phyloP scores from a whole-genome alignment of 805 yeast genomes.

The Metschnikowia drakensbergensis region DNA sequence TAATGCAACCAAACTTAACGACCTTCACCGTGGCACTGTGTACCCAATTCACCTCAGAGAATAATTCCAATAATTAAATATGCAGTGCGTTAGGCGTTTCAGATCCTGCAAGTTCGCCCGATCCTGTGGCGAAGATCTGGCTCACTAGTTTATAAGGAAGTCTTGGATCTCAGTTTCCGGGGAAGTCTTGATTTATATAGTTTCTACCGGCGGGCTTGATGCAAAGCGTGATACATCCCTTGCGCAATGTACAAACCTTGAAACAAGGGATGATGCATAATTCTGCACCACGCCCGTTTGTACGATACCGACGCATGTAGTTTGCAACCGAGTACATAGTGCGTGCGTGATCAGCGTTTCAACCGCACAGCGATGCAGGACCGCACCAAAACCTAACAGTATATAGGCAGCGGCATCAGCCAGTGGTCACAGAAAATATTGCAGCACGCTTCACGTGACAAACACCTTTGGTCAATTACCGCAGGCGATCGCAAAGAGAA shows the following conservation, averaged over 20 bases:
- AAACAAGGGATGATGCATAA: not conserved
- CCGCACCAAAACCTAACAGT: not conserved
- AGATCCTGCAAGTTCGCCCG: too few species aligned
- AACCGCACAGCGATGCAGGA: not conserved
- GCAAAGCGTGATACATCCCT: not conserved
- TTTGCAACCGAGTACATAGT: not conserved
- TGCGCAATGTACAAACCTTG: not conserved
- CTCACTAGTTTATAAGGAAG: too few species aligned
- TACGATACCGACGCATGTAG: not conserved
- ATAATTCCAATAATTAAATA: too few species aligned
- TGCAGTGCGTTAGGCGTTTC: too few species aligned
- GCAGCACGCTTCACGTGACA: not conserved
- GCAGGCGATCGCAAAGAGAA: too few species aligned
- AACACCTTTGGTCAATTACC: too few species aligned
- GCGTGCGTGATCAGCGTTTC: not conserved
- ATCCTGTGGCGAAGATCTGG: too few species aligned
- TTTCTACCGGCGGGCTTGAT: not conserved
- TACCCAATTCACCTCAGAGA: too few species aligned
- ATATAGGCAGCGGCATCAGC: conserved; percentile 3
- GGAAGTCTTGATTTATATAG: not conserved
- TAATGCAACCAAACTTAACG: not conserved
- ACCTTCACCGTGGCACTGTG: not conserved
- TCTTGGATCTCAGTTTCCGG: too few species aligned
- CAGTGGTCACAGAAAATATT: not conserved
- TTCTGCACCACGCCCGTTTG: not conserved